Evolutionary conservation across 768 basidiomycete genomes (phyloP), one percentile per base, ranked within the genome.

Genomic region (Royoungia palumana): DNA sequence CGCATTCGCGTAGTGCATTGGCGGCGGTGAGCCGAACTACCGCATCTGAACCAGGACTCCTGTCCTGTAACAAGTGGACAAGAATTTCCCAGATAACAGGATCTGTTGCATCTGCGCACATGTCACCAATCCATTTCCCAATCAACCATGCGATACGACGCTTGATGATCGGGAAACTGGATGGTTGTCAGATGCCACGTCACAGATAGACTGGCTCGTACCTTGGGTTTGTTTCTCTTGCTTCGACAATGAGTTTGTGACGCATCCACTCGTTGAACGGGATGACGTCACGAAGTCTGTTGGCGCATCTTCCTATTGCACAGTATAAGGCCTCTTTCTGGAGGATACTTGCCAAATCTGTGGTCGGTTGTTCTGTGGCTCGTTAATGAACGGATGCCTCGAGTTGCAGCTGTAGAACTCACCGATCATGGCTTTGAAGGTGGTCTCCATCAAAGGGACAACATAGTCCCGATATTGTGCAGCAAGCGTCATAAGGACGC

Each of bases 71-170:
- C 20, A 97, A 77, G 61, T 89, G 82, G 8, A 87, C 72, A 1
- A 97, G 74, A 25, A 93, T 76, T 53, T 89, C 79, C 91, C 93
- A 97, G 24, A 94, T 71, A 45, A 75, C 69, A 2, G 80, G 71
- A 51, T 85, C 81, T 39, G 80, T 79, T 2, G 81, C 75, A 13
- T 77, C 71, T 17, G 77, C 67, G 53, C 82, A 82, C 49, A 79
- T 76, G 40, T 92, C 87, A 13, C 80, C 73, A 28, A 92, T 76
- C 88, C 91, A 93, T 75, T 85, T 87, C 21, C 94, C 94, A 39
- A 97, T 78, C 5, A 97, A 72, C 93, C 94, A 96, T 1, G 94
- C 93, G 55, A 97, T 87, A 27, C 94, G 81, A n/a, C 93, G 81
- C 66, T 97, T 95, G 52, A 98, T 80, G 46, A 98, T 88, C 1